Percentiles rank a stretch among this genome's conserved stretches.
Evolutionary conservation across 176 grass and related monocot genomes (phyloP).

Genomic region (Triticum monococcum): DNA sequence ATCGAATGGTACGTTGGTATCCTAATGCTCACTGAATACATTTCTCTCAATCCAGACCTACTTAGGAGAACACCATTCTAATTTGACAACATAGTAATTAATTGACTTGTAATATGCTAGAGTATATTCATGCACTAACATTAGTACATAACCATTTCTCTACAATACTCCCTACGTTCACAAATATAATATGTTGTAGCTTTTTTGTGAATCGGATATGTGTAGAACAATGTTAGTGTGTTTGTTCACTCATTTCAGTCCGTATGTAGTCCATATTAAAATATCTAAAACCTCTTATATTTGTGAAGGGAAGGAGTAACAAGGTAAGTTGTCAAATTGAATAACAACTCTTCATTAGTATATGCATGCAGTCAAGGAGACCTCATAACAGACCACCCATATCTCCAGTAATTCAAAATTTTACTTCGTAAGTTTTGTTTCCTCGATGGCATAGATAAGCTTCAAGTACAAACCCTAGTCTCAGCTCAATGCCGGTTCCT

Average conservation of each 20-base stretch:
- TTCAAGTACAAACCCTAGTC: constrained; percentile 2
- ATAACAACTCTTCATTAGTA: neutral
- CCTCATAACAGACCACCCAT: neutral
- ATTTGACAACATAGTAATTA: neutral
- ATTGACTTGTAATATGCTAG: neutral
- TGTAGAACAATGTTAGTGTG: too few species aligned
- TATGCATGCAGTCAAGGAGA: constrained; percentile 8
- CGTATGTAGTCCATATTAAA: too few species aligned
- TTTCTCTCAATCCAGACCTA: neutral
- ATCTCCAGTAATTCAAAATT: constrained; percentile 17
- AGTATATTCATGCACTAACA: neutral
- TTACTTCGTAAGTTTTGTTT: neutral
- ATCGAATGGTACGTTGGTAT: neutral
- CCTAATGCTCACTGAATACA: neutral
- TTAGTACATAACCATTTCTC: neutral
- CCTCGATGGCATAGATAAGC: neutral
- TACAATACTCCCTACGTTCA: neutral
- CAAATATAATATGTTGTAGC: too few species aligned
- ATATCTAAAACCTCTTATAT: too few species aligned
- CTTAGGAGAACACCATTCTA: neutral
- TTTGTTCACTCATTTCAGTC: too few species aligned
- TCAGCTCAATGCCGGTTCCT: neutral
- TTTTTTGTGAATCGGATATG: too few species aligned
- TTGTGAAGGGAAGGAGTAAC: too few species aligned
- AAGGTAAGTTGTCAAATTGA: constrained; percentile 8